Evolutionary conservation across 2,329 filamentous ascomycete genomes (phyloP), one percentile per base, ranked within the genome.

Genomic region (Aspergillus sp.): DNA sequence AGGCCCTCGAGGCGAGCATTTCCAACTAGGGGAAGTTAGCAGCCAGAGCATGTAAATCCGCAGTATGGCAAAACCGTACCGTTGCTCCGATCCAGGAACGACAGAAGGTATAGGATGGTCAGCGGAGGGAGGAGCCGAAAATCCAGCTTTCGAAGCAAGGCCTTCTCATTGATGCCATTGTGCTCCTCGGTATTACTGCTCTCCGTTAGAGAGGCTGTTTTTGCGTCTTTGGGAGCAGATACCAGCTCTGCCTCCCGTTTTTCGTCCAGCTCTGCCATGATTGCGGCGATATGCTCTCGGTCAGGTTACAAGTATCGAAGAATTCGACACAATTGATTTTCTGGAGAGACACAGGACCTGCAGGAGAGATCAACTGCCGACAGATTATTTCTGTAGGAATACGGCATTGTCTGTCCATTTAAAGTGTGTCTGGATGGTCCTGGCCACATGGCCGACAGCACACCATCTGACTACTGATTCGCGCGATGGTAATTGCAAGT

Each of bases 61-160:
- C 7, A 22, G 13, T 48, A 33, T 16, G 10, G 48, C 51, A 17
- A 30, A 11, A 2, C 26, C 26, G 8, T 58, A 69, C 65, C 72
- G 64, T 75, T 78, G 54, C 69, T 72, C 22, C 74, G 65, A 57
- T 76, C 73, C 32, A 76, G 58, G 45, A 76, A 76, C 1, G 69
- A 72, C 16, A 78, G 56, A 2, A 78, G 63, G 56, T 77, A 79
- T 38, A 78, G 61, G 7, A 76, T 51, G 1, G 73, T 75, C 41
- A 78, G 53, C 0, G 73, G 66, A 3, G 76, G 76, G 8, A 79
- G 59, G 3, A 79, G 62, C 9, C 65, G 67, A 35, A 66, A 62
- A 54, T 79, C 76, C 22, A 79, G 62, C 53, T 77, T 79, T 32
- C 74, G 65, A 8, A 77, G 55, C 4, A 77, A 52, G 2, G 68